Base-by-base conservation (phyloP, 495 filamentous ascomycete species). In the Articulospora tetracladia region DNA sequence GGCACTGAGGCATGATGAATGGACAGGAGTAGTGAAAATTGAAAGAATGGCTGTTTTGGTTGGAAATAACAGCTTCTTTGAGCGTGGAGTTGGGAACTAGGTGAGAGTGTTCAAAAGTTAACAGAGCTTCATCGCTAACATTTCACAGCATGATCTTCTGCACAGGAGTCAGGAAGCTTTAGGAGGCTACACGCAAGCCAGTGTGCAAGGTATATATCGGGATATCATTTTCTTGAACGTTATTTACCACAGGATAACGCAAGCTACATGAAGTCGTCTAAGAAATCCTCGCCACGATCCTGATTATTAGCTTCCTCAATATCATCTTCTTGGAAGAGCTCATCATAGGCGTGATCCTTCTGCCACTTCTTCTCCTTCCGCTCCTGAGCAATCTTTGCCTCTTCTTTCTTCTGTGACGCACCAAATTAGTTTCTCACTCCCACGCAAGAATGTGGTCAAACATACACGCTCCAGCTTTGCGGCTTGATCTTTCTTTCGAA, bases 261-360 rank as follows among this genome's bases (percentile, higher is more conserved):
- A 48, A 53, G 57, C 47, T 75, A 91, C 85, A 91, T 88, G 64
- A 92, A 92, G 64, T 92, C 88, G 54, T 91, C 88, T 68, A 82
- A 75, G 74, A 82, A 89, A 61, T 83, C 75, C 54, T 77, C 76
- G 53, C 73, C 70, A 19, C 86, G 80, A 63, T 86, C 78, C 62
- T 92, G 87, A 67, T 92, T 92, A 68, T 83, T 89, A 34, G 81
- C 80, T 23, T 69, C 70, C 28, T 78, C 84, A 70, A 88, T 72
- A 62, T 85, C 85, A 55, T 88, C 85, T 58, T 88, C 86, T 20
- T 80, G 78, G 63, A 89, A 86, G 30, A 92, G 63, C 44, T 96
- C 93, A 71, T 97, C 95, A 73, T 96, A 98, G 2, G 91, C 93
- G 75, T 97, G 92, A 30, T 95, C 92, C 71, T 92, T 91, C 76